Base-by-base conservation (phyloP, 2,329 filamentous ascomycete species). In the Colletotrichum chlorophyti region DNA sequence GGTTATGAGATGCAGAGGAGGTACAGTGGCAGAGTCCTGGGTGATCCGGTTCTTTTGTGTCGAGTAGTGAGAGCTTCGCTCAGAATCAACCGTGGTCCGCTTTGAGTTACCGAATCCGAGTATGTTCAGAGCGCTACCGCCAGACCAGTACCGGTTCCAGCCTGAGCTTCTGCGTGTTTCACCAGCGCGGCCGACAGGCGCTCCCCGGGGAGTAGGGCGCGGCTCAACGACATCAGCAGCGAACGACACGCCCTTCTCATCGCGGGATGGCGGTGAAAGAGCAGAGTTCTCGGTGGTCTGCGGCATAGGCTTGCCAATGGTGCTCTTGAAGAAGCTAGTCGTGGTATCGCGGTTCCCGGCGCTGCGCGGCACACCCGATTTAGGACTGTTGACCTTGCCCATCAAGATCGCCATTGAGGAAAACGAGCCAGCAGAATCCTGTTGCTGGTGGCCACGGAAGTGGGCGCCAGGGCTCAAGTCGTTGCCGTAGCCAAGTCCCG, bases 141-240 rank as follows among this genome's bases (percentile, higher is more conserved):
- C 88, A 12, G 88, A 90, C 83, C 90, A 92, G 73, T 91, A 92
- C 50, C 85, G 79, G 71, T 91, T 91, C 89, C 89, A 92, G 43
- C 88, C 88, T 4, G 88, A 91, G 65, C 87, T 91, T 67, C 85
- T 80, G 53, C 86, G 80, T 17, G 78, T 74, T 40, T 73, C 74
- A 45, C 77, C 79, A 46, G 80, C 69, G 49, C 65, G 64, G 41
- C 73, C 62, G 61, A 66, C 46, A 6, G 45, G 53, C 5, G 35
- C 50, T 69, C 73, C 61, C 61, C 64, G 60, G 53, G 75, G 58
- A 67, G 70, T 62, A 35, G 70, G 68, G 53, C 72, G 76, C 57
- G 75, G 76, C 68, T 65, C 75, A 59, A 66, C 65, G 6, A 65
- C 69, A 51, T 64, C 63, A 35, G 65, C 50, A 5, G 71, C 70